phyloP scores from a whole-genome alignment of 352 stramenopile genomes.

The Phytophthora boehmeriae region DNA sequence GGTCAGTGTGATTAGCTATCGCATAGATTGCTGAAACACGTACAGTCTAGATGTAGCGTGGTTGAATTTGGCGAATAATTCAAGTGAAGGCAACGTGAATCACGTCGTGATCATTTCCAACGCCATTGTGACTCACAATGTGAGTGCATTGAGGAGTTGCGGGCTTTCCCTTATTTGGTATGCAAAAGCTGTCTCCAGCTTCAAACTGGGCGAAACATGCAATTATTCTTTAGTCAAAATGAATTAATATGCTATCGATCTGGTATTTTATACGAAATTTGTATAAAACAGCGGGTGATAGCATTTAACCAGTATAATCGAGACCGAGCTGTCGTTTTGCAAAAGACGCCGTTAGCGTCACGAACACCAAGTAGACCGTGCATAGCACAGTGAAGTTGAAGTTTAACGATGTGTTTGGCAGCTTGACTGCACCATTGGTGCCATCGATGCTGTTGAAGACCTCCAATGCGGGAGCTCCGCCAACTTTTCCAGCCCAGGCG shows the following conservation, averaged over 20 bases:
- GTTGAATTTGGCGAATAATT: constrained; percentile 33
- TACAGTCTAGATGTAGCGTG: too few relatives aligned
- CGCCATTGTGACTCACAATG: too few relatives aligned
- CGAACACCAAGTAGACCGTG: neutral
- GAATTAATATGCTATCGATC: too few relatives aligned
- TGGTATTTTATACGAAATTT: too few relatives aligned
- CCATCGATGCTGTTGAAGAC: neutral
- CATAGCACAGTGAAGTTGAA: constrained; percentile 28
- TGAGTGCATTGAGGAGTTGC: neutral
- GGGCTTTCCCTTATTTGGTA: neutral
- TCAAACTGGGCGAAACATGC: neutral
- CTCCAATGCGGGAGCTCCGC: too few relatives aligned
- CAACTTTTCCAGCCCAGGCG: too few relatives aligned
- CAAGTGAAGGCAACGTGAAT: constrained; percentile 25
- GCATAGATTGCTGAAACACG: neutral
- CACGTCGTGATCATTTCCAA: constrained; percentile 14
- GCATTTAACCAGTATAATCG: too few relatives aligned
- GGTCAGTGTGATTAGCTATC: too few relatives aligned
- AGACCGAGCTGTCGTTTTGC: too few relatives aligned
- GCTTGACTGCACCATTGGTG: neutral
- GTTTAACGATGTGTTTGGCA: constrained; percentile 3
- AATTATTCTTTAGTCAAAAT: too few relatives aligned
- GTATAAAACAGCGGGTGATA: too few relatives aligned
- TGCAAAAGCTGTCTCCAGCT: neutral
- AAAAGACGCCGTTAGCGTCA: constrained; percentile 7